Percentiles rank a stretch among this genome's conserved stretches.
Evolutionary conservation across 495 filamentous ascomycete species (phyloP).

Genomic region (Penicillium silybi): DNA sequence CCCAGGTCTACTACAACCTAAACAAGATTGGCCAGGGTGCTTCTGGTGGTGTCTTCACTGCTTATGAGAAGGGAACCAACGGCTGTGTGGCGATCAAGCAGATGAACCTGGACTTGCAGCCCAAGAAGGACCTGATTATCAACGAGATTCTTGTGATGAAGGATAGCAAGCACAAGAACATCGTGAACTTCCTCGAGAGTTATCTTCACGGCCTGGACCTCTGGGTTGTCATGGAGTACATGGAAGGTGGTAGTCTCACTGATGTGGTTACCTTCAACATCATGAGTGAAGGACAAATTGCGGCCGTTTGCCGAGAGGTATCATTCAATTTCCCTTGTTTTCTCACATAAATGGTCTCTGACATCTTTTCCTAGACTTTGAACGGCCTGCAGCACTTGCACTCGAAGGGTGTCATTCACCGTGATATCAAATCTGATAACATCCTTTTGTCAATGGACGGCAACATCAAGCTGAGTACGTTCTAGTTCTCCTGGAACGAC

Average conservation of each 20-base stretch:
- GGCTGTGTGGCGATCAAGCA: slow-evolving; percentile 96
- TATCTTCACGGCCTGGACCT: slow-evolving; percentile 83
- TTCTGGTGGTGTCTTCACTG: slow-evolving; percentile 92
- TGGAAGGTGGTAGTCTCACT: slow-evolving; percentile 96
- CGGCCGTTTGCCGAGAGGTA: slow-evolving; percentile 88
- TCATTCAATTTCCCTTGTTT: slow-evolving; percentile 13
- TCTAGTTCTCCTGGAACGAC: not conserved
- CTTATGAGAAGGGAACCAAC: slow-evolving; percentile 78
- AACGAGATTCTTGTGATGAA: slow-evolving; percentile 99
- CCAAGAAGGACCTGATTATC: slow-evolving; percentile 98
- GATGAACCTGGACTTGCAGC: slow-evolving; percentile 98
- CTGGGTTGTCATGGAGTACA: slow-evolving; percentile 99
- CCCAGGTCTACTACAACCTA: slow-evolving; percentile 77
- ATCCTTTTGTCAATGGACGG: slow-evolving; percentile 92
- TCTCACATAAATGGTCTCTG: slow-evolving; percentile 1
- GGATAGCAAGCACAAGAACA: slow-evolving; percentile 95
- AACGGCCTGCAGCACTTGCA: slow-evolving; percentile 92
- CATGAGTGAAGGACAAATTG: slow-evolving; percentile 96
- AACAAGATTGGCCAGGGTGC: slow-evolving; percentile 97
- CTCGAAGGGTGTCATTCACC: slow-evolving; percentile 84
- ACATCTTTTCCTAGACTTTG: slow-evolving; percentile 54
- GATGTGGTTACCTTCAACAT: slow-evolving; percentile 99
- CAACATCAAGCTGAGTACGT: slow-evolving; percentile 94
- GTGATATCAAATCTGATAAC: slow-evolving; percentile 97
- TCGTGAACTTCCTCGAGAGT: slow-evolving; percentile 98